Base-by-base conservation (phyloP, 192 early-diverging fungal species). In the Linnemannia zychae region DNA sequence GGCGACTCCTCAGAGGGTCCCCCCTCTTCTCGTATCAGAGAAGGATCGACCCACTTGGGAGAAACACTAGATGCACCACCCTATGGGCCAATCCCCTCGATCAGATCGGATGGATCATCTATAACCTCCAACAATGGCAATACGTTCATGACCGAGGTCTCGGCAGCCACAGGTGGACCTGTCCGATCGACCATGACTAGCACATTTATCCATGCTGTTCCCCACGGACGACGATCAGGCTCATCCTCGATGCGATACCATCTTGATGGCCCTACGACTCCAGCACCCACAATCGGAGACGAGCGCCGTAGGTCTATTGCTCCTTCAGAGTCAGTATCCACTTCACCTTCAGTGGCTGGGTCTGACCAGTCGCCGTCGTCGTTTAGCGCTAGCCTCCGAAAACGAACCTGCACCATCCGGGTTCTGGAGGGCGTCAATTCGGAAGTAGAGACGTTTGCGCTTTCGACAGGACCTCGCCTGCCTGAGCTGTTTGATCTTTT, bases 381-480 rank as follows among this genome's bases (percentile, higher is more conserved):
- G 13, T 84, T 84, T 67, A 76, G 76, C 7, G 20, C 33, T 7
- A 69, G 52, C 7, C 72, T 84, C 20, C 66, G 72, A 15, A 72
- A 66, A 63, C 71, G 82, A 40, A 60, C 49, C 5, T 76, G 74
- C 40, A 37, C 73, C 17, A 74, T 84, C 69, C 71, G 82, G 4
- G 37, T 84, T 20, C 33, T 78, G 22, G 46, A 72, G 15, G 72
- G 75, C 0, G 0, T 84, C 33, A 47, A 75, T 40, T 33, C 69
- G 12, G 76, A 84, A 44, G 65, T 77, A 7, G 75, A 77, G 44
- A 84, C 81, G 22, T 84, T 78, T 65, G 76, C 72, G 4, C 52
- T 84, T 6, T 77, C 75, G 13, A 84, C 81, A 9, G 81, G 81
- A 18, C 81, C 81, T 48, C 73, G 76, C 22, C n/a, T 84, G 28